Evolutionary conservation across 2,329 filamentous ascomycete species (phyloP).

Genomic region (Penicillium sclerotigenum): DNA sequence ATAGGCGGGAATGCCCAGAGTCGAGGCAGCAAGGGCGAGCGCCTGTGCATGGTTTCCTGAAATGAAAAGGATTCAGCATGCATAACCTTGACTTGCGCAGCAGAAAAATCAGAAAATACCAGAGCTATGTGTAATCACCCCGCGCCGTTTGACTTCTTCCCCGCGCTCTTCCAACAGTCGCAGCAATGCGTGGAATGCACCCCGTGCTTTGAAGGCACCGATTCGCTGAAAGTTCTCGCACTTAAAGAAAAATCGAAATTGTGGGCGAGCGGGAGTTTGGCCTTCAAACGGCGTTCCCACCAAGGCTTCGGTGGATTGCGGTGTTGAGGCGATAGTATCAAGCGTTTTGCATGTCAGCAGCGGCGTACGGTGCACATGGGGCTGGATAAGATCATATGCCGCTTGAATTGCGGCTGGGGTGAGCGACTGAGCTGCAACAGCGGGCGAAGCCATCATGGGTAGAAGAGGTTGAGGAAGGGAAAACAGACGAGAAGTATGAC

Average conservation of each 20-base stretch:
- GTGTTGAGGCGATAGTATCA: slow-evolving; percentile 68
- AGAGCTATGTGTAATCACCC: slow-evolving; percentile 86
- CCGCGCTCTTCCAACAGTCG: slow-evolving; percentile 62
- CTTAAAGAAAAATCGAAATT: slow-evolving; percentile 82
- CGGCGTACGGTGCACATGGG: slow-evolving; percentile 78
- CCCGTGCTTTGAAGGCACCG: slow-evolving; percentile 88
- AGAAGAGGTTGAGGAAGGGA: not conserved
- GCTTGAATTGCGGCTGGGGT: slow-evolving; percentile 67
- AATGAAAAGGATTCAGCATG: not conserved
- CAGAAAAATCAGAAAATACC: slow-evolving; percentile 50
- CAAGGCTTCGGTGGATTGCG: slow-evolving; percentile 56
- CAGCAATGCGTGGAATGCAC: slow-evolving; percentile 81
- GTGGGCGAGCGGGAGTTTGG: slow-evolving; percentile 59
- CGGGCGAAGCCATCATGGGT: slow-evolving; percentile 43
- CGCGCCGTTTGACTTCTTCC: slow-evolving; percentile 60
- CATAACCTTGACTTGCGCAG: not conserved
- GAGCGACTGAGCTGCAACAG: slow-evolving; percentile 47
- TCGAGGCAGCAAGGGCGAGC: slow-evolving; percentile 76
- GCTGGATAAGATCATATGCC: slow-evolving; percentile 70
- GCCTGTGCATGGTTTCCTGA: slow-evolving; percentile 93
- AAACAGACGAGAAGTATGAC: not conserved
- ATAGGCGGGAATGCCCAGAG: slow-evolving; percentile 70
- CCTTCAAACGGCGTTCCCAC: slow-evolving; percentile 57
- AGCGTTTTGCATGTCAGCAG: slow-evolving; percentile 77
- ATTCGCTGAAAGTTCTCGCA: slow-evolving; percentile 90